These are phyloP conservation scores for Saccharomyces hybrid DNA, from an alignment of 1,139 yeast species.

Conservation along the genomic window DNA sequence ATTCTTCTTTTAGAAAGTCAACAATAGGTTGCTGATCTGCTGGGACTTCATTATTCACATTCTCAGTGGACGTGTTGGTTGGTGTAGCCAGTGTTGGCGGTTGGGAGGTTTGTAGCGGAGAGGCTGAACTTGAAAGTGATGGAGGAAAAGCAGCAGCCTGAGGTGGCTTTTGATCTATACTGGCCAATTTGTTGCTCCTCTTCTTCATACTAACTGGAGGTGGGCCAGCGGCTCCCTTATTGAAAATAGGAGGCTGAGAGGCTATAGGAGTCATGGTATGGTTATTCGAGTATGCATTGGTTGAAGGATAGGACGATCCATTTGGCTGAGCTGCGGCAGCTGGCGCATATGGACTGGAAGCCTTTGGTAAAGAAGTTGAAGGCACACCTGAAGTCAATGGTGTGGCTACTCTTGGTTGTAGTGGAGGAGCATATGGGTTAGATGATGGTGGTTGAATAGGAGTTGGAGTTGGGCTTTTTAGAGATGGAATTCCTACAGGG, in stretches of 20 bases:
- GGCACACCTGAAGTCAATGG: slow-evolving; percentile 20
- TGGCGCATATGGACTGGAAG: slow-evolving; percentile 14
- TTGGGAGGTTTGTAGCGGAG: background rate
- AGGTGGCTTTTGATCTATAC: slow-evolving; percentile 11
- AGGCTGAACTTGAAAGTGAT: slow-evolving; percentile 4
- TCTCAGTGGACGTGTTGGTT: background rate
- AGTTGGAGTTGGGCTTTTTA: slow-evolving; percentile 10
- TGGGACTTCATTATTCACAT: slow-evolving; percentile 37
- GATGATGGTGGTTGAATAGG: slow-evolving; percentile 18
- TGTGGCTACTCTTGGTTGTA: slow-evolving; percentile 22
- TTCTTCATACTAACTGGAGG: slow-evolving; percentile 21
- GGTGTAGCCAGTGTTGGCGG: slow-evolving; percentile 11
- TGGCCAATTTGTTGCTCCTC: slow-evolving; percentile 16
- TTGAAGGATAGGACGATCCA: slow-evolving; percentile 3
- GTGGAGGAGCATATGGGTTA: slow-evolving; percentile 14
- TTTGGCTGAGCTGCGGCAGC: slow-evolving; percentile 11
- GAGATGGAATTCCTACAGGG: slow-evolving; percentile 1
- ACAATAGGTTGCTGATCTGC: slow-evolving; percentile 51
- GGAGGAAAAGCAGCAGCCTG: slow-evolving; percentile 5
- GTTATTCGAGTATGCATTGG: slow-evolving; percentile 7
- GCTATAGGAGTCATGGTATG: background rate
- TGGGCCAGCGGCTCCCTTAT: slow-evolving; percentile 17
- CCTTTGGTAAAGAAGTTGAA: slow-evolving; percentile 18
- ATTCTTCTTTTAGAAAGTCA: slow-evolving; percentile 45
- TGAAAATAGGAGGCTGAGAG: slow-evolving; percentile 28